Percentiles rank a stretch among this genome's conserved stretches.
phyloP scores from a whole-genome alignment of 495 filamentous ascomycete genomes.

The Aspergillus bridgeri region DNA sequence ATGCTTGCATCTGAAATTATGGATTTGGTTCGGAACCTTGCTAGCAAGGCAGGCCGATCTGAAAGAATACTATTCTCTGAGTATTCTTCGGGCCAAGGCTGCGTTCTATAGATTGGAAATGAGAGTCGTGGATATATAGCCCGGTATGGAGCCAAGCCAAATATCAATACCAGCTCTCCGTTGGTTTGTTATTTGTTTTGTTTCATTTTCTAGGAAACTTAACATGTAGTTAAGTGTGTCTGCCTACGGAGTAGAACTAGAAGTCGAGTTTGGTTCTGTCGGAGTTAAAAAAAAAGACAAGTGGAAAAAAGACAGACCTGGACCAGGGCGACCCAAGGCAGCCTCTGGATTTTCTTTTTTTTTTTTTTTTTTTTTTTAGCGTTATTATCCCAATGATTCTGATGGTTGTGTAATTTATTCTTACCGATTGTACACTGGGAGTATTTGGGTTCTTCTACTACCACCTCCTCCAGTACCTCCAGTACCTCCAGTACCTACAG shows the following conservation, averaged over 20 bases:
- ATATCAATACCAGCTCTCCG: neutral
- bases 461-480: too few species aligned
- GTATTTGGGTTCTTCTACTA: too few species aligned
- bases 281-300: neutral
- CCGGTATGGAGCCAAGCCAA: neutral
- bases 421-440: too few species aligned
- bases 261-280: too few species aligned
- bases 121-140: neutral
- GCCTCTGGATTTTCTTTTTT: neutral
- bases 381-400: slow-evolving; percentile 2
- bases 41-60: neutral
- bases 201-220: too few species aligned
- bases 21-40: neutral
- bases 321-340: neutral
- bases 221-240: too few species aligned
- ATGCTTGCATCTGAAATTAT: neutral
- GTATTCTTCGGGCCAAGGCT: neutral
- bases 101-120: neutral
- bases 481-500: too few species aligned
- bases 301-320: neutral
- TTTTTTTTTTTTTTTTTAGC: slow-evolving; percentile 3
- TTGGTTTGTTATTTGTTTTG: too few species aligned
- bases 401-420: neutral
- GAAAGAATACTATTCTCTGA: too few species aligned
- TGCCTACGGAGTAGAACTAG: too few species aligned